A percentile compares a stretch with the other conserved stretches of the same genome.
These are phyloP conservation scores for Sporothrix pseudoabietina DNA, from an alignment of 2,329 filamentous ascomycete genomes.

Conservation along the genomic window DNA sequence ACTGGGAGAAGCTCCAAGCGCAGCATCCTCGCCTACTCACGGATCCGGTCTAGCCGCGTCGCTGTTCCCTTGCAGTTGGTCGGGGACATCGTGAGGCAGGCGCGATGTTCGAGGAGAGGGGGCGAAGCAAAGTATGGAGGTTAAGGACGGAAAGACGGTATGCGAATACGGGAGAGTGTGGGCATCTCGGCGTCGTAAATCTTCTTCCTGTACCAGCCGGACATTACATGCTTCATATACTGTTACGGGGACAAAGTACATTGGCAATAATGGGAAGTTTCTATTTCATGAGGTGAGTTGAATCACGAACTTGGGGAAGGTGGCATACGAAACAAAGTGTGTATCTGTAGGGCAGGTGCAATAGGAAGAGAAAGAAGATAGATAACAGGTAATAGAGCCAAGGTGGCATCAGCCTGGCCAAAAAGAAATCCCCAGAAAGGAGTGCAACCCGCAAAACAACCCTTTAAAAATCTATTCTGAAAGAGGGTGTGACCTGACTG, in stretches of 20 bases:
- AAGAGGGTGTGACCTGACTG: background rate
- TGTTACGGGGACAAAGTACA: background rate
- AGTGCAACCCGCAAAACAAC: background rate
- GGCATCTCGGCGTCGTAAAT: background rate
- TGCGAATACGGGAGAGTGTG: background rate
- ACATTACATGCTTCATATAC: background rate
- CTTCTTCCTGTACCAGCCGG: background rate
- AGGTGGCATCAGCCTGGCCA: background rate
- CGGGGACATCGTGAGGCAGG: background rate
- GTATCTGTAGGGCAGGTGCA: background rate
- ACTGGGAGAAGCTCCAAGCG: background rate
- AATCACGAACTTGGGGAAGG: slow-evolving; percentile 20
- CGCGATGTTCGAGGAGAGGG: background rate
- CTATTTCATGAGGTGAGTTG: slow-evolving; percentile 30
- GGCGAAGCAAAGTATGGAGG: background rate
- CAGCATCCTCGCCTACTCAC: background rate
- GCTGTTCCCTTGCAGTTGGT: too few relatives aligned
- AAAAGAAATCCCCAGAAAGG: background rate
- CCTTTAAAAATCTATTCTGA: slow-evolving; percentile 13
- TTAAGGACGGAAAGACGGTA: too few relatives aligned
- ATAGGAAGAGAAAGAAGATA: background rate
- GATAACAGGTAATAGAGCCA: background rate
- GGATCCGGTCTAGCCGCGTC: background rate
- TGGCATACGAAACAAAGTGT: background rate
- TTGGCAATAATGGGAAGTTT: background rate